Evolutionary conservation across 1,284 basidiomycete species (phyloP), one percentile per base, ranked within the genome.

Genomic region (Bondarzewia mesenterica): DNA sequence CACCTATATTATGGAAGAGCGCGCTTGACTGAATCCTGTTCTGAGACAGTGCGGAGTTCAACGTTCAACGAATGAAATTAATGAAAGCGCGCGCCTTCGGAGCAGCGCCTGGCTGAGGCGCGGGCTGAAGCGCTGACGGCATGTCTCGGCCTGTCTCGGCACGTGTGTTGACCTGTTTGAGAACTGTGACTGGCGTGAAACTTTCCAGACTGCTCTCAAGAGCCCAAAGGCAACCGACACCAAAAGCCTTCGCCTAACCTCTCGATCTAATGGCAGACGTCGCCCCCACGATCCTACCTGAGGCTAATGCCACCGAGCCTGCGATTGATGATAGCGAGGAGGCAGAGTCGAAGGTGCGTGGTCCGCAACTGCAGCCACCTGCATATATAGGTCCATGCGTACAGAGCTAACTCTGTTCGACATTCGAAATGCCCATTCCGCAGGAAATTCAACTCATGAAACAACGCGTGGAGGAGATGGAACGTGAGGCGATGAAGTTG

Each of bases 381-480:
- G 21, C 15, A 44, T 46, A 46, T 40, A 25, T 12, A 15, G 20
- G 22, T 27, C 42, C 16, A 26, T 42, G 37, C 37, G 23, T 16
- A 27, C 10, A 15, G 20, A 12, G 16, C 15, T 41, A 7, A 10
- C 20, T 20, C 43, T 40, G 44, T 37, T 40, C 18, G 18, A 21
- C 22, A 27, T 25, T 25, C 15, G n/a, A 32, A 25, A 25, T 43
- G 8, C 40, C 48, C 56, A 50, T 56, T 53, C 54, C 58, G 14
- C 55, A 88, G 85, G 85, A 88, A 73, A 87, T 88, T 49, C 69
- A 80, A 60, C 72, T 85, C 57, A 96, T 96, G 93, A 95, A 94
- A 70, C 89, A 91, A 64, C 77, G 89, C 47, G 85, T 93, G 21
- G 89, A 86, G 55, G 92, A 93, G 68, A 94, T 94, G 89, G 91